Percentiles rank a stretch among this genome's conserved stretches.
Conservation (phyloP, 345 rosid genomes). For the Trapa bicornis region DNA sequence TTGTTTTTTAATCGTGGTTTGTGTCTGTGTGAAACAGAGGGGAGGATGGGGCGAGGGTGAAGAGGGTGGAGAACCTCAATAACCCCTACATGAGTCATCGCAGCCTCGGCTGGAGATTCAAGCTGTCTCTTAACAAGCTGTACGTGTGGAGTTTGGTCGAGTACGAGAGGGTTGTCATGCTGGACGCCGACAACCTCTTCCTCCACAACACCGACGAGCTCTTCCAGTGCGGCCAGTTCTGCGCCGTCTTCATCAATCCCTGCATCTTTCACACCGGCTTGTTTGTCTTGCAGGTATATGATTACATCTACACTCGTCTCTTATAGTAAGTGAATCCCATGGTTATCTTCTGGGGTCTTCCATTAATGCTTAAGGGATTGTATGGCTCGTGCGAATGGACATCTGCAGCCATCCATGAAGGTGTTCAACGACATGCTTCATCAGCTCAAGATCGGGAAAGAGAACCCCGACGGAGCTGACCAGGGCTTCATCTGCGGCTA, state of each 20-base stretch:
- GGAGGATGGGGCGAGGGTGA: constrained; percentile 78
- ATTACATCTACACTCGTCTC: background rate
- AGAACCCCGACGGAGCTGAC: constrained; percentile 90
- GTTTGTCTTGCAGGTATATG: constrained; percentile 59
- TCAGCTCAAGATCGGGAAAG: constrained; percentile 44
- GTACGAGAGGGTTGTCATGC: constrained; percentile 83
- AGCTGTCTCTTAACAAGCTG: constrained; percentile 77
- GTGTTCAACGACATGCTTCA: constrained; percentile 74
- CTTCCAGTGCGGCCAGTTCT: constrained; percentile 88
- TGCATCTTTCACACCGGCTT: constrained; percentile 98
- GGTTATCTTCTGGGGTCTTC: too few relatives aligned
- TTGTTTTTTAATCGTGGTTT: background rate
- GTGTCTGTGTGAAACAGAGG: constrained; percentile 5
- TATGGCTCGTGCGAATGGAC: background rate
- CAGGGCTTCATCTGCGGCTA: constrained; percentile 91
- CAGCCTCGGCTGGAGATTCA: constrained; percentile 61
- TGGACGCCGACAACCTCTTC: constrained; percentile 85
- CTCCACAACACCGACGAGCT: constrained; percentile 72
- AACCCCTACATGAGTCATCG: constrained; percentile 67
- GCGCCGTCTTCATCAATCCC: constrained; percentile 93
- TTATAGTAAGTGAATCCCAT: too few relatives aligned
- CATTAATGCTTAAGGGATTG: too few relatives aligned
- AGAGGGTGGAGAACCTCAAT: constrained; percentile 72
- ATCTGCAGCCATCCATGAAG: constrained; percentile 48
- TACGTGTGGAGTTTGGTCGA: constrained; percentile 81